Base-by-base conservation (phyloP, 345 rosid species). In the Boechera stricta region DNA sequence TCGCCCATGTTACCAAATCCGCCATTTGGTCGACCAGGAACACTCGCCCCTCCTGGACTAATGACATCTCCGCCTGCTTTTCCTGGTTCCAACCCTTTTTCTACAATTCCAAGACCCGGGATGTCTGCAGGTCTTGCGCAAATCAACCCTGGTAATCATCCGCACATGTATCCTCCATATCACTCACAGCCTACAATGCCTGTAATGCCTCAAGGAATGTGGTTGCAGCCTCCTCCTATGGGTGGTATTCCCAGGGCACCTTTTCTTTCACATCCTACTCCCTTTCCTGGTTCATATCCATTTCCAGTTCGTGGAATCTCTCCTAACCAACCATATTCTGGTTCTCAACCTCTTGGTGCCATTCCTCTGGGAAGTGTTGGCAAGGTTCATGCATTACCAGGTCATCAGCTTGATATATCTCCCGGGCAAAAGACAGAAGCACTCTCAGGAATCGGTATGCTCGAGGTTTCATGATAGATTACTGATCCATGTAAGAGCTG, bases 381-480 rank as follows among this genome's bases (percentile, higher is more conserved):
- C 82, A 72, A 81, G 18, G 78, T 71, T 71, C 81, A 69, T 41
- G 47, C 76, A 6, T 80, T 85, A 77, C 78, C 83, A 45, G 82
- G 81, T 67, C 86, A 80, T 75, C 94, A 80, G 72, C 72, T 80
- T 55, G 84, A 76, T 31, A 74, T 76, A 55, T 49, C 84, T 77
- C 67, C 83, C 5, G 82, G 79, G 49, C 54, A 69, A 61, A 88
- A 82, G 69, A 72, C 86, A 79, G 89, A 85, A 74, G 69, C 86
- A 77, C 82, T 84, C 87, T 83, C 84, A 80, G 90, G 89, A 86
- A 89, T 85, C 38, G 98, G 97, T 94, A 90, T 11, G 95, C 88
- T 86, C 81, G 74, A 86, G 89, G 85, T 85, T 88, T 85, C 81
- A 82, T 89, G 92, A 85, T 85, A 83, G 86, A 83, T 85, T 86